phyloP scores from a whole-genome alignment of 352 stramenopile species.

The Pseudoperonospora humuli region DNA sequence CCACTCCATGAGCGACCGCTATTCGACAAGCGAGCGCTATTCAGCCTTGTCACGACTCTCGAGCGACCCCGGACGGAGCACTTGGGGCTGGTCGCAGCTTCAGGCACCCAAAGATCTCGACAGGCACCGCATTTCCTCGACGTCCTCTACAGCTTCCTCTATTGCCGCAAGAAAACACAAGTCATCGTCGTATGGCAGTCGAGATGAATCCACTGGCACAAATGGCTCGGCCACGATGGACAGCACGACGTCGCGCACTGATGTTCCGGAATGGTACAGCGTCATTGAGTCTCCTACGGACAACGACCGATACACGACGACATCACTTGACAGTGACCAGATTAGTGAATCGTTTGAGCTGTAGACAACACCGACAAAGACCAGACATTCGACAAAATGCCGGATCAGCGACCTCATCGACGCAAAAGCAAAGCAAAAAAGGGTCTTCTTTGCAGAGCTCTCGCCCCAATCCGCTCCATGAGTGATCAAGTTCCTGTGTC shows the following conservation, averaged over 20 bases:
- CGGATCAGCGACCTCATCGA: constrained; percentile 8
- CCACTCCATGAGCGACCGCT: constrained; percentile 13
- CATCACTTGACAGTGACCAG: constrained; percentile 25
- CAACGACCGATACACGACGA: constrained; percentile 26
- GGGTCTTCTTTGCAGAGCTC: constrained; percentile 12
- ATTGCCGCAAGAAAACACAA: constrained; percentile 19
- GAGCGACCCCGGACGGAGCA: constrained; percentile 18
- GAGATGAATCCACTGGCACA: constrained; percentile 15
- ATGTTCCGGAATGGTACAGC: constrained; percentile 44
- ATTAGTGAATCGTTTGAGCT: constrained; percentile 55
- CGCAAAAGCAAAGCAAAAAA: constrained; percentile 6
- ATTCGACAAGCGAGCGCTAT: constrained; percentile 15
- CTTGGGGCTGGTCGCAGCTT: constrained; percentile 15
- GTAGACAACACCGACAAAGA: constrained; percentile 18
- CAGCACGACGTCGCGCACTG: constrained; percentile 14
- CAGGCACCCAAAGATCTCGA: constrained; percentile 14
- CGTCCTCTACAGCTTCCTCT: constrained; percentile 28
- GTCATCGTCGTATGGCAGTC: constrained; percentile 21
- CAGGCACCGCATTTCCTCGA: constrained; percentile 33
- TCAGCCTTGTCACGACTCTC: constrained; percentile 22
- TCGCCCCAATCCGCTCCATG: neutral
- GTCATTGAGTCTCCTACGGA: constrained; percentile 42
- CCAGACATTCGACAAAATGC: constrained; percentile 9
- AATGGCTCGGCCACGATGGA: neutral
- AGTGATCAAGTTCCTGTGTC: neutral